Evolutionary conservation across 139 green algal genomes (phyloP).

Genomic region (Desmodesmus armatus): DNA sequence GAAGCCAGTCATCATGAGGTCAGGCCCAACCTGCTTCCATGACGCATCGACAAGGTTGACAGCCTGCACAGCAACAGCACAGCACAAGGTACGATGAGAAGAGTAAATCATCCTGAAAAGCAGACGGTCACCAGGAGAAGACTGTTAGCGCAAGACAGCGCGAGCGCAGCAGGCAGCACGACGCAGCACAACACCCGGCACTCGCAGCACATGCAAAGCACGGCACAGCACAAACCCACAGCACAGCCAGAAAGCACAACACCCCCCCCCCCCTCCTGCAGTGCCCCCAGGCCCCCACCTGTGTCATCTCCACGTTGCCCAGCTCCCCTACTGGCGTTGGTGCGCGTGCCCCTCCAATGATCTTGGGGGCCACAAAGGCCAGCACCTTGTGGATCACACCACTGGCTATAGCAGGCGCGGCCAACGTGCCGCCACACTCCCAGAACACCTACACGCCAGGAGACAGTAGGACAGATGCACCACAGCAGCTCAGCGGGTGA

Average conservation of each 20-base stretch:
- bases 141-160: no score
- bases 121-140: no score
- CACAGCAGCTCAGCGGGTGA: no score
- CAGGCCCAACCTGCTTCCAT: conserved; percentile 79
- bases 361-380: conserved; percentile 96
- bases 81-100: not conserved
- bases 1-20: conserved; percentile 93
- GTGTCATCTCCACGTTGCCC: conserved; percentile 97
- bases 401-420: conserved; percentile 90
- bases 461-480: no score
- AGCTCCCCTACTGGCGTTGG: conserved; percentile 97
- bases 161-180: no score
- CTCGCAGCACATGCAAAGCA: no score
- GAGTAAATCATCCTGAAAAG: not conserved
- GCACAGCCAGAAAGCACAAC: no score
- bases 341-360: conserved; percentile 82
- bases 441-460: conserved; percentile 83
- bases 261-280: no score
- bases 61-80: conserved; percentile 51
- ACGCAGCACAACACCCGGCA: no score
- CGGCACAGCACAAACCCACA: no score
- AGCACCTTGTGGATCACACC: conserved; percentile 95
- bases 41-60: conserved; percentile 75
- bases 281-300: no score
- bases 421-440: conserved; percentile 97